phyloP scores from a whole-genome alignment of 768 basidiomycete genomes.

The Terana coerulea region DNA sequence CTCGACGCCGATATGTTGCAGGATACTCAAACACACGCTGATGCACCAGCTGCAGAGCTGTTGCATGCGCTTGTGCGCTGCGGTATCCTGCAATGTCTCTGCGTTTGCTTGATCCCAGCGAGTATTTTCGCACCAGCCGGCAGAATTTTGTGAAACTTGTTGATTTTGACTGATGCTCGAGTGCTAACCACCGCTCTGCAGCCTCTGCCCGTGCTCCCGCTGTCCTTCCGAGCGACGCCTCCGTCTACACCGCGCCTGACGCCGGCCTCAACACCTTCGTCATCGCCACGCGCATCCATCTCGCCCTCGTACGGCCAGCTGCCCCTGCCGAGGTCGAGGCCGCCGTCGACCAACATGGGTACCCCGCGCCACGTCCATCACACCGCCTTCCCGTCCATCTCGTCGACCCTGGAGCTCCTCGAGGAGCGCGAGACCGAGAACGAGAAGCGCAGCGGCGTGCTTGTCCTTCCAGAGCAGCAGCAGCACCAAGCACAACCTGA shows the following conservation, averaged over 20 bases:
- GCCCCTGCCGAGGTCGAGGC: conserved; percentile 6
- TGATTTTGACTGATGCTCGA: no score
- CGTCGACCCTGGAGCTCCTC: conserved; percentile 24
- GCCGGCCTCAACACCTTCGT: neutral
- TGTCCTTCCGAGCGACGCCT: conserved; percentile 2
- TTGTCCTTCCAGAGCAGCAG: conserved; percentile 10
- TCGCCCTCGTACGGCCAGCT: no score
- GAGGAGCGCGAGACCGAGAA: conserved; percentile 21
- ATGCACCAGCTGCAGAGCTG: no score
- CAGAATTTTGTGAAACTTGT: no score
- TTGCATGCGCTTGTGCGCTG: no score
- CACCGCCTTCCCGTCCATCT: conserved; percentile 25
- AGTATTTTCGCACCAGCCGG: no score
- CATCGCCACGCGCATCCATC: no score
- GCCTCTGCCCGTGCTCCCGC: conserved; percentile 14
- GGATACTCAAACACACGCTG: no score
- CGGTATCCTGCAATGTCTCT: no score
- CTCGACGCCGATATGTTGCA: no score
- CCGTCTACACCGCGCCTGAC: conserved; percentile 14
- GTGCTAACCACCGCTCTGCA: no score
- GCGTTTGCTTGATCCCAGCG: no score
- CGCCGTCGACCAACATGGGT: conserved; percentile 13
- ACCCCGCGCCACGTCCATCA: conserved; percentile 29
- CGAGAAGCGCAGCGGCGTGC: conserved; percentile 23
- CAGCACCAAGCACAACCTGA: conserved; percentile 6